phyloP scores from a whole-genome alignment of 768 basidiomycete species.

The Tephrocybe sp. region DNA sequence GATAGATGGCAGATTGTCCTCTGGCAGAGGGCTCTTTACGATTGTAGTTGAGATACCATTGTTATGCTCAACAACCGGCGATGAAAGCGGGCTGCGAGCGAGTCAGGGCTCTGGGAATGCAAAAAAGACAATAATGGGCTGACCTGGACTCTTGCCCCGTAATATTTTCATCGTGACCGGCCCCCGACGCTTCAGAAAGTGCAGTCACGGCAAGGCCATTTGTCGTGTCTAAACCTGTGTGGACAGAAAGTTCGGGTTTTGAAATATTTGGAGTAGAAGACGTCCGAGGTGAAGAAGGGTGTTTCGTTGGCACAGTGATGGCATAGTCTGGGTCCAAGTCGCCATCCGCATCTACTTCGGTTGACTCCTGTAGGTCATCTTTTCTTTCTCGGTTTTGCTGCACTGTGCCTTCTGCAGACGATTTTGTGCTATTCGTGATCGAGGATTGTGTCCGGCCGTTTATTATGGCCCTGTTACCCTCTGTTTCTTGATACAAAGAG shows the following conservation, averaged over 20 bases:
- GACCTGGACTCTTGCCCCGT: slow-evolving; percentile 10
- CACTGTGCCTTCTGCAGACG: too few relatives aligned
- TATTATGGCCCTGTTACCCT: neutral
- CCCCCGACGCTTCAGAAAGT: neutral
- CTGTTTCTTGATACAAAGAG: neutral
- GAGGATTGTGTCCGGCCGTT: too few relatives aligned
- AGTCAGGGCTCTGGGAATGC: neutral
- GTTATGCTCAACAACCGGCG: slow-evolving; percentile 5
- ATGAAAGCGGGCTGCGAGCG: slow-evolving; percentile 8
- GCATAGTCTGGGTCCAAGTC: slow-evolving; percentile 33
- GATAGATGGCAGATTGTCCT: slow-evolving; percentile 29
- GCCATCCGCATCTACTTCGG: slow-evolving; percentile 35
- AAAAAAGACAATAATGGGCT: neutral
- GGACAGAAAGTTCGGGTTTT: too few relatives aligned
- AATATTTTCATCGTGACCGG: neutral
- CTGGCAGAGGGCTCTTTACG: slow-evolving; percentile 8
- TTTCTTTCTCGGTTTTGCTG: neutral
- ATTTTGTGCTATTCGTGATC: too few relatives aligned
- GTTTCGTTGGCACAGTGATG: slow-evolving; percentile 15
- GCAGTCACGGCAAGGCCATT: neutral
- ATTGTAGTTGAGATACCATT: slow-evolving; percentile 1
- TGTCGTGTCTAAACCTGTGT: too few relatives aligned
- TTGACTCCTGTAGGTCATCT: neutral
- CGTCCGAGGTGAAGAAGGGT: neutral
- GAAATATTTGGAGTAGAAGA: neutral